Conservation (phyloP, 352 stramenopile species). For the Albugo candida region DNA sequence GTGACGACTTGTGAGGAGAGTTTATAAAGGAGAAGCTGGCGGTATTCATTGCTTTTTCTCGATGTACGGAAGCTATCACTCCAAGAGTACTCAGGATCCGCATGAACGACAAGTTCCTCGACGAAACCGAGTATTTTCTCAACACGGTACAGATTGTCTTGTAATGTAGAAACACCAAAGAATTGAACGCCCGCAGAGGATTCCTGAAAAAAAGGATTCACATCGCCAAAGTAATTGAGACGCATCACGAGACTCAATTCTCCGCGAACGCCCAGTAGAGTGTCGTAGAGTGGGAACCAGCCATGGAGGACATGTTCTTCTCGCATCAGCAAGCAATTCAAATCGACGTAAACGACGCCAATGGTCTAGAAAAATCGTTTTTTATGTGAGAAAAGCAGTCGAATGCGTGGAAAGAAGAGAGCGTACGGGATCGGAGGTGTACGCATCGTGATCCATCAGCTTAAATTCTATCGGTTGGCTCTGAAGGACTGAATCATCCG, state of each 20-base stretch:
- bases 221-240: slow-evolving; percentile 92
- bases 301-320: slow-evolving; percentile 85
- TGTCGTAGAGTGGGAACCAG: slow-evolving; percentile 98
- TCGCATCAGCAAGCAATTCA: slow-evolving; percentile 95
- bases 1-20: slow-evolving; percentile 73
- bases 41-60: slow-evolving; percentile 89
- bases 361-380: slow-evolving; percentile 41
- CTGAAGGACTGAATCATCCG: slow-evolving; percentile 94
- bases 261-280: slow-evolving; percentile 86
- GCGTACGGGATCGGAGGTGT: slow-evolving; percentile 73
- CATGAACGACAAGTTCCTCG: slow-evolving; percentile 92
- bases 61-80: slow-evolving; percentile 87
- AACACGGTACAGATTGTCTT: slow-evolving; percentile 77
- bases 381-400: not conserved
- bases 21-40: slow-evolving; percentile 92
- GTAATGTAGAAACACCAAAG: slow-evolving; percentile 90
- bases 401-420: no score
- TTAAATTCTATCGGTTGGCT: slow-evolving; percentile 97
- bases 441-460: slow-evolving; percentile 90
- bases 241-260: slow-evolving; percentile 91
- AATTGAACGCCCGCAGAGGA: slow-evolving; percentile 95
- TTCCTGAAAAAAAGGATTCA: slow-evolving; percentile 96
- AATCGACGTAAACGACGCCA: slow-evolving; percentile 93
- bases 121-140: slow-evolving; percentile 85
- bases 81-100: slow-evolving; percentile 97